Evolutionary conservation across 768 basidiomycete species (phyloP), one percentile per base, ranked within the genome.

Genomic region (Panus rudis): DNA sequence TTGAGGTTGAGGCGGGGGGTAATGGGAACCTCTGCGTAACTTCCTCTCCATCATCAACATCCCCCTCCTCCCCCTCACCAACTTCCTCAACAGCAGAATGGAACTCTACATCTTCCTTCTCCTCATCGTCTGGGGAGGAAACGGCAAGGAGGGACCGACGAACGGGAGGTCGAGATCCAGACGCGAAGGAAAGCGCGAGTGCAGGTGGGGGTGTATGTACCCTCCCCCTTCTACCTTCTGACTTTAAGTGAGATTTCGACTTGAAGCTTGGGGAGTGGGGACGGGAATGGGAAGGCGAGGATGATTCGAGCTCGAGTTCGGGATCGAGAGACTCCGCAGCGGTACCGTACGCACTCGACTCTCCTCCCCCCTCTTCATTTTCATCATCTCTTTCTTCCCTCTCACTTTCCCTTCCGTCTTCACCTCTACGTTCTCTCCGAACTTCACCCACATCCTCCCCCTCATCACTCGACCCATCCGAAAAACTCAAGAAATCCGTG

Each of bases 401-500:
- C 6, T 47, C 45, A 25, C 38, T 13, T 14, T 23, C 45, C n/a
- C n/a, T n/a, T n/a, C n/a, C n/a, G n/a, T n/a, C n/a, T n/a, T n/a
- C n/a, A n/a, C n/a, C n/a, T n/a, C n/a, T n/a, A n/a, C n/a, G n/a
- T n/a, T n/a, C n/a, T n/a, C n/a, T n/a, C n/a, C n/a, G n/a, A n/a
- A n/a, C n/a, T n/a, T n/a, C n/a, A n/a, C n/a, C n/a, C 27, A 27
- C 22, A 35, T 24, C 41, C 22, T 41, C 39, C 21, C 37, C 33
- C 7, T 43, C 46, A 7, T 47, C 46, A 21, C 41, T 42, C 23
- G 48, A 46, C 19, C 35, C 39, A 31, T 35, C 41, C 34, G 24
- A n/a, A 27, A 41, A 42, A 24, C 33, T 43, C 32, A 49, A 37
- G 37, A 45, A 49, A 23, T 49, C 48, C 17, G 17, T 41, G 5